phyloP scores from a whole-genome alignment of 169 alveolate genomes.

The Plasmodium knowlesi region DNA sequence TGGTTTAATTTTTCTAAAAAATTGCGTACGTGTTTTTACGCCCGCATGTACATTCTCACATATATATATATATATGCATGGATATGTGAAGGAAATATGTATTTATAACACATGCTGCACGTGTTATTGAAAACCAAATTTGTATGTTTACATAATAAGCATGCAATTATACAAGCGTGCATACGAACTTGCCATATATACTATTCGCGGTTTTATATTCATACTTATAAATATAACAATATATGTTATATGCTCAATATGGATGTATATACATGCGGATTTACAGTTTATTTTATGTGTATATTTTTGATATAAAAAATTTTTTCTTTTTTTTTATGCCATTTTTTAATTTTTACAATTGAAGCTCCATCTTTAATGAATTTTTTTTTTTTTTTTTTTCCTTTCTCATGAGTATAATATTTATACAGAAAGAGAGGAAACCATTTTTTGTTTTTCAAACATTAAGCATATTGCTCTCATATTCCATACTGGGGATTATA shows the following conservation, averaged over 20 bases:
- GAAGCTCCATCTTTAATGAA: background rate
- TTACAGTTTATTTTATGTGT: background rate
- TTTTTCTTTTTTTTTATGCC: background rate
- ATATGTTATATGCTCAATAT: background rate
- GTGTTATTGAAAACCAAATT: background rate
- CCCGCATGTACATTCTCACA: background rate
- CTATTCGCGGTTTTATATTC: background rate
- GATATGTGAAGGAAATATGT: background rate
- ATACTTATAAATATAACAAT: background rate
- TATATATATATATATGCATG: background rate
- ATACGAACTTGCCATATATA: background rate
- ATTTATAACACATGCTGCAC: background rate
- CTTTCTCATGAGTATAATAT: background rate
- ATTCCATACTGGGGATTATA: background rate
- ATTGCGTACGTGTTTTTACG: background rate
- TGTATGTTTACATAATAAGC: background rate
- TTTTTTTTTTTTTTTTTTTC: background rate
- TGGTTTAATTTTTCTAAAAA: background rate
- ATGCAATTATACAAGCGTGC: background rate
- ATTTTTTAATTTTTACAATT: background rate
- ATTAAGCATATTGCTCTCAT: background rate
- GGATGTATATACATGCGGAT: background rate
- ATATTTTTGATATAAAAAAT: background rate
- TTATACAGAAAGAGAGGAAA: background rate
- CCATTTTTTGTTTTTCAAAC: conserved; percentile 11